A percentile compares a stretch with the other conserved stretches of the same genome.
Evolutionary conservation across 805 yeast species (phyloP).

Genomic region (Cyberlindnera mycetangii): DNA sequence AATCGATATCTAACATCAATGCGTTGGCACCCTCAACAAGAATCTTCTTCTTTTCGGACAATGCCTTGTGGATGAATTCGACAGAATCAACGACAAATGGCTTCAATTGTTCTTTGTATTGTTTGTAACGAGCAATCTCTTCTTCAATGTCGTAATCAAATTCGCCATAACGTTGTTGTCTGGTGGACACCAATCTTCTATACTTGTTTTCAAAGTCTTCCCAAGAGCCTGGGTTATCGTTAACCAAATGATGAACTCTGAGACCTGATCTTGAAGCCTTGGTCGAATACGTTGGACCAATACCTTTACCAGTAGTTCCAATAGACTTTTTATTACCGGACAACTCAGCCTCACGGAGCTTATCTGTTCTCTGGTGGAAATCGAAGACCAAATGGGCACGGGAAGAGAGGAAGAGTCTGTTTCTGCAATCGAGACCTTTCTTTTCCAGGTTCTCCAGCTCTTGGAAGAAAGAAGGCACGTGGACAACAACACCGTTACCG

Average conservation of each 20-base stretch:
- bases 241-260: conserved; percentile 92
- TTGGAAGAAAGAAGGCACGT: conserved; percentile 86
- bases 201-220: conserved; percentile 79
- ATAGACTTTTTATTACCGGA: conserved; percentile 68
- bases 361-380: conserved; percentile 97
- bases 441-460: conserved; percentile 79
- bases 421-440: conserved; percentile 66
- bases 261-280: conserved; percentile 96
- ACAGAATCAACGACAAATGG: conserved; percentile 96
- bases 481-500: conserved; percentile 96
- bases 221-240: conserved; percentile 90
- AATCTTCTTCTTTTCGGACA: conserved; percentile 75
- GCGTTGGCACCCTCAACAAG: conserved; percentile 98
- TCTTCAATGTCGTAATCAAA: conserved; percentile 83
- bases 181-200: conserved; percentile 71
- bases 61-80: conserved; percentile 75
- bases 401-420: conserved; percentile 81
- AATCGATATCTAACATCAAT: conserved; percentile 93
- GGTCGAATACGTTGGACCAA: conserved; percentile 97
- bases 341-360: conserved; percentile 89
- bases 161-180: conserved; percentile 89
- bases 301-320: conserved; percentile 99
- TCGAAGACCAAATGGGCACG: conserved; percentile 97
- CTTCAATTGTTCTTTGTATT: conserved; percentile 65
- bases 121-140: conserved; percentile 75